These are phyloP conservation scores for Crithidia sp. DNA, from an alignment of 208 protist genomes.

Conservation along the genomic window DNA sequence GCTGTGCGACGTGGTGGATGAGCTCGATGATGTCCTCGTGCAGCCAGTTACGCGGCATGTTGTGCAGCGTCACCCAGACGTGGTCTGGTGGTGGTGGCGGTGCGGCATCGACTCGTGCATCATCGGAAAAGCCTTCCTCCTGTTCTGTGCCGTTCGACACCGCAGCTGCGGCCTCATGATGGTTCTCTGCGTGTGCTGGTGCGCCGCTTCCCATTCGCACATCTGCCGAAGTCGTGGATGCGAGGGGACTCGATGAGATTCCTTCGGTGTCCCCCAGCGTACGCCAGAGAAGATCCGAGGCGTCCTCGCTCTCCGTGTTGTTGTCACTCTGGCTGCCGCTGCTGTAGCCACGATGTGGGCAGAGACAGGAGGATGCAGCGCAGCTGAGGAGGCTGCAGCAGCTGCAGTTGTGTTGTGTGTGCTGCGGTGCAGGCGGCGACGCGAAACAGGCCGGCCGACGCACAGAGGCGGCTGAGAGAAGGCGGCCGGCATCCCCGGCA, in stretches of 20 bases:
- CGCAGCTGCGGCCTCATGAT: not conserved
- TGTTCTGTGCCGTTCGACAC: not conserved
- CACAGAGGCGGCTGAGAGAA: not conserved
- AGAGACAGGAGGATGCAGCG: not conserved
- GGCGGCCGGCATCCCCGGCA: not conserved
- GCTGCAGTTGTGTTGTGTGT: not conserved
- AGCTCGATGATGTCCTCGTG: constrained; percentile 86
- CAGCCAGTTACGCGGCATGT: constrained; percentile 80
- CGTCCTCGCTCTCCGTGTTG: constrained; percentile 6
- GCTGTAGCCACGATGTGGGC: not conserved
- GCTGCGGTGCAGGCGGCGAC: not conserved
- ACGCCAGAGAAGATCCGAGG: constrained; percentile 31
- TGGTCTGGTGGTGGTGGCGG: not conserved
- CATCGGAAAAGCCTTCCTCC: not conserved
- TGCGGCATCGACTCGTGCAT: not conserved
- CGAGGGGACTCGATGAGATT: too few relatives aligned
- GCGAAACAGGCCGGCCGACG: not conserved
- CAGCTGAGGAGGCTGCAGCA: not conserved
- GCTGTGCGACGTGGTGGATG: constrained; percentile 73
- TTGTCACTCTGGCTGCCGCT: not conserved
- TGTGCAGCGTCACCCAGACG: constrained; percentile 66
- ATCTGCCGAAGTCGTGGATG: too few relatives aligned
- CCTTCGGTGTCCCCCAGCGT: not conserved
- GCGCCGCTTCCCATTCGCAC: too few relatives aligned
- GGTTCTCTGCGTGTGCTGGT: not conserved